Evolutionary conservation across 2,329 filamentous ascomycete species (phyloP).

Genomic region (Pseudogymnoascus sp.): DNA sequence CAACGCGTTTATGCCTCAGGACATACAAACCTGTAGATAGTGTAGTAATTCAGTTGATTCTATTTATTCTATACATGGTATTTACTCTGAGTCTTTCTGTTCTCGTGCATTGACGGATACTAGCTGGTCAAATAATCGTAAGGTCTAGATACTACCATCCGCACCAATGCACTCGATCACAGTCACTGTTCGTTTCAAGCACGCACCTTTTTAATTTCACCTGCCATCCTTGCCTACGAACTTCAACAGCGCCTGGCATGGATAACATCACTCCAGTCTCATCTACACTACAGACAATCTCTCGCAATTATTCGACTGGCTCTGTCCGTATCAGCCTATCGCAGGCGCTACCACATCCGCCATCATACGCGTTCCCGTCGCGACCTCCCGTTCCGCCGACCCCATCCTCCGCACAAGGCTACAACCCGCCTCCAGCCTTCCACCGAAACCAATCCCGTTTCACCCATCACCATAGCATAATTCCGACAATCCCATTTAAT

Average conservation of each 20-base stretch:
- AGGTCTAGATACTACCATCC: not conserved
- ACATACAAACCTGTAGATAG: no score
- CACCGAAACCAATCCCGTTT: not conserved
- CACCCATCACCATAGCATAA: not conserved
- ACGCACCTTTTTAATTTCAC: conserved; percentile 20
- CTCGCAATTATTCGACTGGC: not conserved
- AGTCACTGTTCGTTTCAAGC: conserved; percentile 19
- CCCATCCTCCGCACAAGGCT: not conserved
- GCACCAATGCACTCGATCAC: conserved; percentile 13
- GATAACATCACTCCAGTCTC: conserved; percentile 28
- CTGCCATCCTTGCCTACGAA: conserved; percentile 23
- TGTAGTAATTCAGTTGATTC: not conserved
- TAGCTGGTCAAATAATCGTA: not conserved
- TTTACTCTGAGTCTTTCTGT: not conserved
- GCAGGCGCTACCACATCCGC: not conserved
- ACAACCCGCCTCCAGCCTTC: not conserved
- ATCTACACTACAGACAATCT: conserved; percentile 28
- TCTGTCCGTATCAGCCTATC: not conserved
- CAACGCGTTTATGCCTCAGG: no score
- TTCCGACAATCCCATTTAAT: not conserved
- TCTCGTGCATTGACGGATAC: not conserved
- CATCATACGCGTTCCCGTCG: not conserved
- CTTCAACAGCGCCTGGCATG: conserved; percentile 24
- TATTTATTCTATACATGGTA: not conserved
- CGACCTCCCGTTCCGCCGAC: not conserved